phyloP scores from a whole-genome alignment of 768 basidiomycete species.

The Boletus speciosus region DNA sequence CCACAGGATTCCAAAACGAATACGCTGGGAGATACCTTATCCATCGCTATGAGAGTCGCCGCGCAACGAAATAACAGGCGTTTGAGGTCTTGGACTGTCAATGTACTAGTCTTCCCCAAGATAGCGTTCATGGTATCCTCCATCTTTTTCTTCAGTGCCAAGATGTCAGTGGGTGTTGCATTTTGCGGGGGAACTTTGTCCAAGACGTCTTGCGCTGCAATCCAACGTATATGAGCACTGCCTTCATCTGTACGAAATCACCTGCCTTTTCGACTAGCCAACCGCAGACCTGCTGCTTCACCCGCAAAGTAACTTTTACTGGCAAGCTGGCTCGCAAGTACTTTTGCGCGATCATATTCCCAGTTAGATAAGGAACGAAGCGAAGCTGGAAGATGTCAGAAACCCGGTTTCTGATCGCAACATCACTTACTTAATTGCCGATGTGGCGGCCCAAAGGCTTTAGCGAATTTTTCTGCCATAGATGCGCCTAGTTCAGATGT shows the following conservation, averaged over 20 bases:
- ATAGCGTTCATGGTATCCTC: constrained; percentile 64
- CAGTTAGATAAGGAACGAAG: constrained; percentile 53
- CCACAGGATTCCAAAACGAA: not conserved
- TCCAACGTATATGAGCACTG: not conserved
- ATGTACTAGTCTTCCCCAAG: constrained; percentile 61
- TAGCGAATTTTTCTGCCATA: constrained; percentile 82
- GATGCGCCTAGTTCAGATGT: constrained; percentile 89
- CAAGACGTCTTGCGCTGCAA: constrained; percentile 52
- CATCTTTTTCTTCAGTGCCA: constrained; percentile 66
- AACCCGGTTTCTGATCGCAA: not conserved
- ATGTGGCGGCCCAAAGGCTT: constrained; percentile 72
- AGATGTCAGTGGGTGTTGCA: constrained; percentile 59
- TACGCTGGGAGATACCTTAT: constrained; percentile 43
- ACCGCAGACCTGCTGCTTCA: constrained; percentile 75
- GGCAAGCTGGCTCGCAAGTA: constrained; percentile 80
- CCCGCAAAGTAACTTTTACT: constrained; percentile 89
- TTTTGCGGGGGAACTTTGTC: constrained; percentile 59
- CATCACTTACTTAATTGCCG: constrained; percentile 65
- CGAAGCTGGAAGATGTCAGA: constrained; percentile 41
- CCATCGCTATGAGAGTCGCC: constrained; percentile 68
- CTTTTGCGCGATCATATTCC: constrained; percentile 79
- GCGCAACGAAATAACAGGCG: constrained; percentile 85
- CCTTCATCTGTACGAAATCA: not conserved
- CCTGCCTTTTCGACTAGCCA: constrained; percentile 65
- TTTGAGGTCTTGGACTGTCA: constrained; percentile 80